phyloP scores from a whole-genome alignment of 2,329 filamentous ascomycete species.

The Hymenoscyphus scutula region DNA sequence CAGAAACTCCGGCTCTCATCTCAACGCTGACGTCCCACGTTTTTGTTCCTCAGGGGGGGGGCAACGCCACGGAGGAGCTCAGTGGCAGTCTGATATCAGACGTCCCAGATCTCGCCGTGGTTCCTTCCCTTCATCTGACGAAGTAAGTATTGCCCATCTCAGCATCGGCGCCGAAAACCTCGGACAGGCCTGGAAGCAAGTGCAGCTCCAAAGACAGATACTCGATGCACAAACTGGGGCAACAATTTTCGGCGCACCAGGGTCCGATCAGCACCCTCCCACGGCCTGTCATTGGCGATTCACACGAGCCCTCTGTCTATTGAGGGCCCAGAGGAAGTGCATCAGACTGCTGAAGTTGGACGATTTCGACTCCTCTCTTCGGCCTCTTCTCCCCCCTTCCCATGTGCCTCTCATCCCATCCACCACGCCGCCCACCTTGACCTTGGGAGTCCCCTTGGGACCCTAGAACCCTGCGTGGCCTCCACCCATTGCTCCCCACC shows the following conservation, averaged over 20 bases:
- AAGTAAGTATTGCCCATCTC: conserved; percentile 7
- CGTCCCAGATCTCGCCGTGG: not conserved
- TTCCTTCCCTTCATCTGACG: not conserved
- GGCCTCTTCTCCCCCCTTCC: not conserved
- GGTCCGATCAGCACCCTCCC: conserved; percentile 11
- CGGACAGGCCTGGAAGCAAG: not conserved
- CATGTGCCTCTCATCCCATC: not conserved
- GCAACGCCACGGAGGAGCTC: not conserved
- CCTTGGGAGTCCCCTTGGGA: not conserved
- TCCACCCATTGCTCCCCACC: not conserved
- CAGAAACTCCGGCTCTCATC: not conserved
- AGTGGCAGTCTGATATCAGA: not conserved
- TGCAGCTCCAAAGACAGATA: not conserved
- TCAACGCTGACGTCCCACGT: not conserved
- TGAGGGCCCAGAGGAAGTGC: not conserved
- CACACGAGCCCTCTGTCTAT: conserved; percentile 14
- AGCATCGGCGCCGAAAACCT: not conserved
- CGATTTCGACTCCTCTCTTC: not conserved
- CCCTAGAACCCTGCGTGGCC: not conserved
- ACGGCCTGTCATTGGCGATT: conserved; percentile 13
- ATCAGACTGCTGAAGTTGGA: not conserved
- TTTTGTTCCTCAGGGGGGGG: not conserved
- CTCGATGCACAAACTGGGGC: conserved; percentile 1
- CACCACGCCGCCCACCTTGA: conserved; percentile 2
- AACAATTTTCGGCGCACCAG: conserved; percentile 16